Evolutionary conservation across 805 yeast genomes (phyloP), one percentile per base, ranked within the genome.

Genomic region (Tetrapisispora pingtungensis): DNA sequence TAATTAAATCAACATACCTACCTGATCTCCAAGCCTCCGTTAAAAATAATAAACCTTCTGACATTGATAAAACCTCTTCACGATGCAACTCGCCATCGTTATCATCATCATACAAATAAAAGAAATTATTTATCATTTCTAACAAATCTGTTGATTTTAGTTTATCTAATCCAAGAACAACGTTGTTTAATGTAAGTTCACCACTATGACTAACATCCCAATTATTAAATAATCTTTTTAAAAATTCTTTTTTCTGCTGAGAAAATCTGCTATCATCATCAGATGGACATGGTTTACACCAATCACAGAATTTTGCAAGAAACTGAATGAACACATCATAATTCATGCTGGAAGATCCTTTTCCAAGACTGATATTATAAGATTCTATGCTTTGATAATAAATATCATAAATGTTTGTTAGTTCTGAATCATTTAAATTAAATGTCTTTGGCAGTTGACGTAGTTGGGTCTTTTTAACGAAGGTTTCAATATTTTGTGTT

Each of bases 391-490:
- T 81, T 30, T 78, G 75, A 57, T 89, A 87, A 61, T 80, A 90
- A 33, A 93, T 70, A 56, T 93, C 97, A 61, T 93, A 90, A 5
- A 88, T 69, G 44, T 82, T 75, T 3, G 87, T 77, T 15, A 87
- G 52, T 33, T 84, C 77, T 0, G 71, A 79, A 22, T 64, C 69
- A 3, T 71, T 60, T 30, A 90, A 65, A 56, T 83, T 76, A 22
- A 71, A 73, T 1, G 85, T 77, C 58, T 81, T 81, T 31, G 94
- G 90, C 44, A 90, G 67, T 62, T 87, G 89, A 52, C 98, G 73
- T 34, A 93, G 61, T 62, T 93, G 96, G 0, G 97, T 86, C 46
- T 96, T 73, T 63, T 90, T 93, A 31, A 93, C 94, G 67, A 90
- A 90, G 1, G 80, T 72, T 52, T 93, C 95, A 49, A 90, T 87